Conservation (phyloP, 805 yeast species). For the Metschnikowia orientalis region DNA sequence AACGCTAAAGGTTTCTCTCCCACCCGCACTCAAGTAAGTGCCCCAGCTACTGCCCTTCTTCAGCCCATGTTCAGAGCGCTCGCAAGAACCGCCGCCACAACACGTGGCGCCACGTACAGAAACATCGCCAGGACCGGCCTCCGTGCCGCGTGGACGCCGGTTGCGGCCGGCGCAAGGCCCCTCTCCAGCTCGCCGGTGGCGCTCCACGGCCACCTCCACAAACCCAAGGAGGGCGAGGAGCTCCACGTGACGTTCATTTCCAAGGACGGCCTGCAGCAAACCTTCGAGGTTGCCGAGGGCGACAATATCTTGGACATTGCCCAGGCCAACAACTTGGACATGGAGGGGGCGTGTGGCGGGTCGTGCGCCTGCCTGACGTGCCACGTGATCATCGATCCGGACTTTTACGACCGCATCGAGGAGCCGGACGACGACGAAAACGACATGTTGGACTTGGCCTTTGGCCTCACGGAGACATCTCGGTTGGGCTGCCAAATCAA, state of each 20-base stretch:
- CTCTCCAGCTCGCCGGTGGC: slow-evolving; percentile 1
- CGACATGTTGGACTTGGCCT: slow-evolving; percentile 96
- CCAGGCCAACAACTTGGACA: slow-evolving; percentile 86
- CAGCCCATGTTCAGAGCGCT: too few species aligned
- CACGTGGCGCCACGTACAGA: not conserved
- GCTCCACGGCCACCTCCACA: slow-evolving; percentile 81
- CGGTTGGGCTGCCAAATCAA: slow-evolving; percentile 91
- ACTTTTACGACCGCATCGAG: slow-evolving; percentile 80
- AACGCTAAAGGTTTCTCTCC: too few species aligned
- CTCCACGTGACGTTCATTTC: slow-evolving; percentile 76
- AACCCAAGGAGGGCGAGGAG: slow-evolving; percentile 93
- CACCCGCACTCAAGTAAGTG: too few species aligned
- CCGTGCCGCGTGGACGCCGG: not conserved
- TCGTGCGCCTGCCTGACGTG: slow-evolving; percentile 99
- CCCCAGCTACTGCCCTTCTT: too few species aligned
- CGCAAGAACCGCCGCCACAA: too few species aligned
- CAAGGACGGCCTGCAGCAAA: slow-evolving; percentile 81
- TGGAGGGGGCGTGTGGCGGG: slow-evolving; percentile 99
- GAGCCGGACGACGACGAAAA: slow-evolving; percentile 98
- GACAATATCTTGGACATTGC: slow-evolving; percentile 91
- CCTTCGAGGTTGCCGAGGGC: slow-evolving; percentile 86
- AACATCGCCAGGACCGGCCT: not conserved
- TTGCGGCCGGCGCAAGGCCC: too few species aligned
- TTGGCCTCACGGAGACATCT: slow-evolving; percentile 94
- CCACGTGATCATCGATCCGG: slow-evolving; percentile 95